Evolutionary conservation across 192 early-diverging fungal genomes (phyloP).

Genomic region (Coemansia sp.): DNA sequence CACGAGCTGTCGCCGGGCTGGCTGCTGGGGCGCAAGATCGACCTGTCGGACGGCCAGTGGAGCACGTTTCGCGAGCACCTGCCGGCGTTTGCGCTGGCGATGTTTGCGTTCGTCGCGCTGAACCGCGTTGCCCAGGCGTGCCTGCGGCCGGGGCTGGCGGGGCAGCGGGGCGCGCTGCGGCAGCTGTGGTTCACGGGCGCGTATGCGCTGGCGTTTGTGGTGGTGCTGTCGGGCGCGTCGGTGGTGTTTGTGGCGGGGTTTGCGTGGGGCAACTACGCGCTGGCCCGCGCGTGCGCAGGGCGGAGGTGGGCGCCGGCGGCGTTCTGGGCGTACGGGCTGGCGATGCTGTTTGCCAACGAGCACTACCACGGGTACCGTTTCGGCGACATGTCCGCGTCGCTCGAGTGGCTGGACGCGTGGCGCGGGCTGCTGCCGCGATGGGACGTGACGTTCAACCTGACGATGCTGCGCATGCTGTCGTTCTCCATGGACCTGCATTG

Average conservation of each 20-base stretch:
- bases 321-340: slow-evolving; percentile 81
- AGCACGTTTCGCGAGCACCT: slow-evolving; percentile 50
- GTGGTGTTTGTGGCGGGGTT: slow-evolving; percentile 71
- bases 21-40: slow-evolving; percentile 64
- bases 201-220: slow-evolving; percentile 60
- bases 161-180: slow-evolving; percentile 15
- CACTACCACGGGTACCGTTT: slow-evolving; percentile 71
- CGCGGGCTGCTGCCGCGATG: slow-evolving; percentile 75
- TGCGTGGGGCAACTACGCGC: slow-evolving; percentile 60
- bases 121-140: slow-evolving; percentile 25
- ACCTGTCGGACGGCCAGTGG: slow-evolving; percentile 52
- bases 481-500: slow-evolving; percentile 95
- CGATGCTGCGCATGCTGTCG: slow-evolving; percentile 83
- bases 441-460: slow-evolving; percentile 87
- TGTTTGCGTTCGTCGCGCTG: slow-evolving; percentile 31
- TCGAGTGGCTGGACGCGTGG: slow-evolving; percentile 68
- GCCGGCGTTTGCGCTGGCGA: slow-evolving; percentile 38
- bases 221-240: slow-evolving; percentile 68
- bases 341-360: slow-evolving; percentile 77
- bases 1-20: slow-evolving; percentile 59
- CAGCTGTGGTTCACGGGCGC: slow-evolving; percentile 56
- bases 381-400: slow-evolving; percentile 31
- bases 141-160: neutral
- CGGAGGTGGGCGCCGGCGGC: slow-evolving; percentile 57
- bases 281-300: slow-evolving; percentile 55